Conservation (phyloP, 1,139 yeast genomes). For the Pneumocystis jirovecii region DNA sequence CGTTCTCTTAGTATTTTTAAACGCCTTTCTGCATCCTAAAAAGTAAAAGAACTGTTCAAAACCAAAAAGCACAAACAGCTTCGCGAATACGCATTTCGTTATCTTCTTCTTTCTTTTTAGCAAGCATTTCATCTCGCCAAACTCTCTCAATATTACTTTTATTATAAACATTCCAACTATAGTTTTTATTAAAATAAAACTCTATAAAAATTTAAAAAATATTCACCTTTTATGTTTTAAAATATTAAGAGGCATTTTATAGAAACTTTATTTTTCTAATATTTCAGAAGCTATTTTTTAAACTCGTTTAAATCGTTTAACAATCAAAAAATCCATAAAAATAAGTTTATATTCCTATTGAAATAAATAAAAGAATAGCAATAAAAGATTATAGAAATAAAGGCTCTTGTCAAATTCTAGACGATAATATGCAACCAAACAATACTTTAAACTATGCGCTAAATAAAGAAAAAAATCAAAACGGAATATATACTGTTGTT, state of each 20-base stretch:
- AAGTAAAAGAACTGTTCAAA: neutral
- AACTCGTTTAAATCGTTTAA: neutral
- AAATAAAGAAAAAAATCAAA: neutral
- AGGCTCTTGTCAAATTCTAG: neutral
- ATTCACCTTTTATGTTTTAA: neutral
- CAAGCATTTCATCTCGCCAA: conserved; percentile 20
- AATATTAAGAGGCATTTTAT: neutral
- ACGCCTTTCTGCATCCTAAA: conserved; percentile 1
- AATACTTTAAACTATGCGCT: neutral
- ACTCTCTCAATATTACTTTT: conserved; percentile 21
- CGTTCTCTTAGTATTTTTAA: neutral
- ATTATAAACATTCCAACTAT: conserved; percentile 23
- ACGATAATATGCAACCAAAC: neutral
- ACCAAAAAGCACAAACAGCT: neutral
- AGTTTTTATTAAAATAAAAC: conserved; percentile 14
- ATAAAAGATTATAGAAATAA: neutral
- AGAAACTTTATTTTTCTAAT: neutral
- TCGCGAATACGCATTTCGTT: conserved; percentile 8
- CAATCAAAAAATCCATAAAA: neutral
- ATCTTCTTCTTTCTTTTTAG: conserved; percentile 14
- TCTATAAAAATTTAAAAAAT: neutral
- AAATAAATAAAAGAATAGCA: neutral
- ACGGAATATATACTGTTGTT: neutral
- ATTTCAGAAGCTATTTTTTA: neutral
- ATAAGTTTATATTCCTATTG: neutral